Base-by-base conservation (phyloP, 257 asterid genomes). In the Linaria vulgaris region DNA sequence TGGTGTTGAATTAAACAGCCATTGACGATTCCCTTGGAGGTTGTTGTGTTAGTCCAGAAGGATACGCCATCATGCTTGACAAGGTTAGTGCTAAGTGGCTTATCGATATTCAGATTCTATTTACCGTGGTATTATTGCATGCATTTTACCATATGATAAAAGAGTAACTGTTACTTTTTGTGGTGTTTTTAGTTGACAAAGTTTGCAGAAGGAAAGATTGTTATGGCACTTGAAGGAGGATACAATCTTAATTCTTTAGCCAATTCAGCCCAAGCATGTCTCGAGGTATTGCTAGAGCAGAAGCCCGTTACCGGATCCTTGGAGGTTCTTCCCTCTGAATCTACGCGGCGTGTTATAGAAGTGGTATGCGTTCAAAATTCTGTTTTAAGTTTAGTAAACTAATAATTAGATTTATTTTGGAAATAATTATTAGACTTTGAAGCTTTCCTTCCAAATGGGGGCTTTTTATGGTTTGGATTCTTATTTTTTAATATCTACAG, bases 181-280 rank as follows among this genome's bases (percentile, higher is more conserved):
- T 41, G 24, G 63, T 71, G 51, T 69, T 68, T 61, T 45, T 64
- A 90, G 97, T 81, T 94, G 85, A 71, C 78, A 85, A 82, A 84
- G 80, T 87, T 87, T 78, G 96, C 96, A 16, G 74, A 75, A 39
- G 97, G 99, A 55, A 94, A 85, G 81, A 84, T 94, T 74, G 90
- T 94, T 56, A 78, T 94, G 99, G 97, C 90, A 64, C 97, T 94
- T 46, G 97, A 94, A 84, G 99, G 99, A 58, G 96, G 99, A 67
- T 94, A 94, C 74, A 74, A 87, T 74, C 96, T 85, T 75, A 80
- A 72, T 12, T 90, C 99, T 14, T 59, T 87, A 46, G 86, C 96
- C 64, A 83, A 80, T 69, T 92, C 99, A 30, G 87, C 80, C 30
- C 72, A 74, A 52, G 95, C 97, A 49, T 92, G 99, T 72, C 77